Conservation (phyloP, 2,329 filamentous ascomycete species). For the Calonectria fujianensis region DNA sequence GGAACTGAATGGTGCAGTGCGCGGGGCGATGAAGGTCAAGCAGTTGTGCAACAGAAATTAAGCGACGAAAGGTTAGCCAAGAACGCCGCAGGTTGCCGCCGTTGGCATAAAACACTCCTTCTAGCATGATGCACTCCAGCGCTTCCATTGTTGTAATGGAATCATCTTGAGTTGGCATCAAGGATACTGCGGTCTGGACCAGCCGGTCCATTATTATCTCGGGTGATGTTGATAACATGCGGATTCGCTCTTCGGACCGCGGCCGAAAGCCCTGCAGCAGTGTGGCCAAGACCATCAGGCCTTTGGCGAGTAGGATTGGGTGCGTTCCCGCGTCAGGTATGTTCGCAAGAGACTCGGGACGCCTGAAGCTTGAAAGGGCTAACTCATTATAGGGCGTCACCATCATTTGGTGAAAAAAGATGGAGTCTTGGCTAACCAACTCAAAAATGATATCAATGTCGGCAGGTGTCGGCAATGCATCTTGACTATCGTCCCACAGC, state of each 20-base stretch:
- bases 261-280: conserved; percentile 2
- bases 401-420: conserved; percentile 20
- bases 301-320: neutral
- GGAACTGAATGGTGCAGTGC: neutral
- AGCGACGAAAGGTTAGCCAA: conserved; percentile 4
- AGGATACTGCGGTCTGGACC: neutral
- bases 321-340: conserved; percentile 1
- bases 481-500: neutral
- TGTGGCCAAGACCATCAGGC: neutral
- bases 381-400: neutral
- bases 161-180: neutral
- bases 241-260: neutral
- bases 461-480: neutral
- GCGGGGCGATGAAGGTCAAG: conserved; percentile 15
- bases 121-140: neutral
- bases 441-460: conserved; percentile 8
- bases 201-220: neutral
- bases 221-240: neutral
- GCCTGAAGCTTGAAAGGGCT: neutral
- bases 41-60: conserved; percentile 4
- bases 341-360: neutral
- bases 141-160: conserved; percentile 12
- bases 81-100: neutral
- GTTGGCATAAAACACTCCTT: conserved; percentile 6
- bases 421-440: conserved; percentile 10